Conservation (phyloP, 2,329 filamentous ascomycete species). For the Chaetomiaceae sp. region DNA sequence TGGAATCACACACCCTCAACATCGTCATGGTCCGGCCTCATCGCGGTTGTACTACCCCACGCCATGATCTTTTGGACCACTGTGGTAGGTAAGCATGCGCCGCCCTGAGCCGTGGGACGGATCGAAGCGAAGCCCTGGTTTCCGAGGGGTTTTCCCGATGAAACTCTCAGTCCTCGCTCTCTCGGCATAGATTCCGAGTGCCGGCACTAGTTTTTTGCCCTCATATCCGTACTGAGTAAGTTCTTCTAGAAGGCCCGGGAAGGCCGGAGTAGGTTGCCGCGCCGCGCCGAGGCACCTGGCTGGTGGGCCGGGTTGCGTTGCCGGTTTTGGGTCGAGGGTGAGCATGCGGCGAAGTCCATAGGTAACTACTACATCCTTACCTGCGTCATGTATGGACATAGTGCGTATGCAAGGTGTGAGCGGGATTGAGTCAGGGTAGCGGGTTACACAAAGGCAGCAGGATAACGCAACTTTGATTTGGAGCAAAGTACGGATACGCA, state of each 20-base stretch:
- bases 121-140: not conserved
- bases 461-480: too few species aligned
- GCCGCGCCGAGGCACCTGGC: too few species aligned
- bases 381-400: not conserved
- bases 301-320: not conserved
- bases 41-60: constrained; percentile 13
- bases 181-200: not conserved
- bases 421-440: not conserved
- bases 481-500: too few species aligned
- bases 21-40: constrained; percentile 1
- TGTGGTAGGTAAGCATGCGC: not conserved
- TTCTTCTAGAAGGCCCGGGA: constrained; percentile 7
- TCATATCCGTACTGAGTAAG: too few species aligned
- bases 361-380: too few species aligned
- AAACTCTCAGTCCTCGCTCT: too few species aligned
- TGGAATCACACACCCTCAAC: not conserved
- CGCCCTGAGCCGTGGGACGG: not conserved
- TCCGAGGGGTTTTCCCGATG: too few species aligned
- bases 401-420: not conserved
- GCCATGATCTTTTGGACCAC: too few species aligned
- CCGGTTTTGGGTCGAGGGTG: not conserved
- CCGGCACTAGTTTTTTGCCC: not conserved
- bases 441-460: not conserved
- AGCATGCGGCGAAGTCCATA: not conserved
- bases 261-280: constrained; percentile 3